Evolutionary conservation across 768 basidiomycete genomes (phyloP).

Genomic region (Pisolithus orientalis): DNA sequence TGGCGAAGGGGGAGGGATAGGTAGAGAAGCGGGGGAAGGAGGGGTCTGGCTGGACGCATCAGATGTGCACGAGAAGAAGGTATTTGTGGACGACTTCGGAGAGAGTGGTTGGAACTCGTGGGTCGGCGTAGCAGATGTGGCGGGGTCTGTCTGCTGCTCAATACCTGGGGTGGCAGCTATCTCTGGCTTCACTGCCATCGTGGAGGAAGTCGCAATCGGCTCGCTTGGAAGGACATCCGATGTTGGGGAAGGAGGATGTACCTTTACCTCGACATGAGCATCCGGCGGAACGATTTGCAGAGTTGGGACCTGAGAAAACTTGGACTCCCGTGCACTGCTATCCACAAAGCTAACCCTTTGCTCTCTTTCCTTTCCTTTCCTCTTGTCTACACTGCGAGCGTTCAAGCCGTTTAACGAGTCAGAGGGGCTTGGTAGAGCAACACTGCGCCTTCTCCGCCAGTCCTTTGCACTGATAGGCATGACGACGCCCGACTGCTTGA

Average conservation of each 20-base stretch:
- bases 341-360: constrained; percentile 12
- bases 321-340: neutral
- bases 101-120: constrained; percentile 12
- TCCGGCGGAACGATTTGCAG: neutral
- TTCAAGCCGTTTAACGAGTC: neutral
- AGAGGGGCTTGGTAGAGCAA: neutral
- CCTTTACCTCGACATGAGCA: neutral
- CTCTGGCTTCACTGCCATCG: neutral
- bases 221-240: neutral
- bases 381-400: neutral
- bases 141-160: neutral
- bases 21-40: neutral
- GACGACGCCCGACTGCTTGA: constrained; percentile 22
- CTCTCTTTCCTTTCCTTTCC: constrained; percentile 7
- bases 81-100: constrained; percentile 22
- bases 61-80: constrained; percentile 16
- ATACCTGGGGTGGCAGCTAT: neutral
- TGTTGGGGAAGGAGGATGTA: neutral
- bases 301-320: neutral
- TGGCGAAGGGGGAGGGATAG: neutral
- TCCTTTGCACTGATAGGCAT: constrained; percentile 26
- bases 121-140: constrained; percentile 6
- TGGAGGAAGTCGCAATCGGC: neutral
- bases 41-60: constrained; percentile 1
- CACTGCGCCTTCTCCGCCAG: constrained; percentile 18